These are phyloP conservation scores for Fistulinella prunicolor DNA, from an alignment of 768 basidiomycete species.

Conservation along the genomic window DNA sequence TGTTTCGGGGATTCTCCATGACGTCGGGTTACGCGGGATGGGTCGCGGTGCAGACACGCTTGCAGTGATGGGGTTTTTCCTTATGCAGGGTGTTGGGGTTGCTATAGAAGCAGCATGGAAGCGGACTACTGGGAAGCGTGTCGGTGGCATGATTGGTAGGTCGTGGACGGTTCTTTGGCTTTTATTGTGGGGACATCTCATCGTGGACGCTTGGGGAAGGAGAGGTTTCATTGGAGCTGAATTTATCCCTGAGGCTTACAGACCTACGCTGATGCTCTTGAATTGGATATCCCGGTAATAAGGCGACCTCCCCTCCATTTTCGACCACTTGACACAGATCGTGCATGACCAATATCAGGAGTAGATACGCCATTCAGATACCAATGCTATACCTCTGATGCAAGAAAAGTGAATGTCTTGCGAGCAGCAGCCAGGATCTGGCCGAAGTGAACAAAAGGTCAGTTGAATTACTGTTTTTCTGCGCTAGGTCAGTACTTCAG, in stretches of 20 bases:
- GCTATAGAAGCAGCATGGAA: conserved; percentile 49
- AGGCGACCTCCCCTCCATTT: neutral
- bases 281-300: conserved; percentile 4
- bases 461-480: no score
- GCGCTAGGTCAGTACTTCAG: no score
- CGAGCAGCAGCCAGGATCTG: no score
- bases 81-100: conserved; percentile 54
- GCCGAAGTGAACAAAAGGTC: no score
- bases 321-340: neutral
- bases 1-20: conserved; percentile 59
- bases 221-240: conserved; percentile 19
- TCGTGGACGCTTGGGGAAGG: conserved; percentile 44
- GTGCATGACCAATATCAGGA: neutral
- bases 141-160: conserved; percentile 47
- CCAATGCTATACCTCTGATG: no score
- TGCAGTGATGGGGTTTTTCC: conserved; percentile 48
- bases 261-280: conserved; percentile 16
- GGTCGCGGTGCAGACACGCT: conserved; percentile 47
- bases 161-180: conserved; percentile 53
- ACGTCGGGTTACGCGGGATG: conserved; percentile 57
- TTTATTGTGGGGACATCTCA: conserved; percentile 42
- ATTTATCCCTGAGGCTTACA: conserved; percentile 14
- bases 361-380: no score
- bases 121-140: conserved; percentile 40
- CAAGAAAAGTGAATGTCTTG: no score